Evolutionary conservation across 331 rosid genomes (phyloP).

Genomic region (Pyrus hybrid): DNA sequence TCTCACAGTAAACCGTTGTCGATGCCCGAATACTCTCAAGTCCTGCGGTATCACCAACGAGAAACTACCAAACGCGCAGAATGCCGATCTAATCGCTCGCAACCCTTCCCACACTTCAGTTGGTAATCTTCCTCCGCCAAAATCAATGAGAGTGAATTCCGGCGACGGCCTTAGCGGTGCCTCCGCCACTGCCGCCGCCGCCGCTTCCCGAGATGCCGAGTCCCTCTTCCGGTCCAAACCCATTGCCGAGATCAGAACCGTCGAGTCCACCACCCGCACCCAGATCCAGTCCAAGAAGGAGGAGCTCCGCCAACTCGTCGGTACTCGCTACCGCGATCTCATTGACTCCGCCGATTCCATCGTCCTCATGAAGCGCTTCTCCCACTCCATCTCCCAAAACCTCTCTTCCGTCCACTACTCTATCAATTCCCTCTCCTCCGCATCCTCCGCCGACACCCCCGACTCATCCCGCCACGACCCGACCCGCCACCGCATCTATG

Average conservation of each 20-base stretch:
- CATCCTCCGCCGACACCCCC: not conserved
- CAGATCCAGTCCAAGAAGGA: slow-evolving; percentile 74
- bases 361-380: slow-evolving; percentile 65
- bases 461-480: slow-evolving; percentile 19
- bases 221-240: slow-evolving; percentile 71
- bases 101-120: no score
- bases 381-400: slow-evolving; percentile 53
- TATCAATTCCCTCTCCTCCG: slow-evolving; percentile 43
- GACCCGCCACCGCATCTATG: slow-evolving; percentile 53
- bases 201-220: slow-evolving; percentile 48
- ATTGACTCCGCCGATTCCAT: slow-evolving; percentile 74
- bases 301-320: no score
- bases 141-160: not conserved
- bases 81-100: no score
- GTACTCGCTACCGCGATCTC: slow-evolving; percentile 17
- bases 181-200: not conserved
- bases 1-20: no score
- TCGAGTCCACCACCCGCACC: slow-evolving; percentile 49
- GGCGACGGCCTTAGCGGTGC: not conserved
- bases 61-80: no score
- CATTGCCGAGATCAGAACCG: slow-evolving; percentile 70
- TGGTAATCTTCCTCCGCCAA: no score
- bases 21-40: no score
- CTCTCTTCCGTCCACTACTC: slow-evolving; percentile 50
- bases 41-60: no score